Base-by-base conservation (phyloP, 345 rosid genomes). In the Hibiscus mutabilis region DNA sequence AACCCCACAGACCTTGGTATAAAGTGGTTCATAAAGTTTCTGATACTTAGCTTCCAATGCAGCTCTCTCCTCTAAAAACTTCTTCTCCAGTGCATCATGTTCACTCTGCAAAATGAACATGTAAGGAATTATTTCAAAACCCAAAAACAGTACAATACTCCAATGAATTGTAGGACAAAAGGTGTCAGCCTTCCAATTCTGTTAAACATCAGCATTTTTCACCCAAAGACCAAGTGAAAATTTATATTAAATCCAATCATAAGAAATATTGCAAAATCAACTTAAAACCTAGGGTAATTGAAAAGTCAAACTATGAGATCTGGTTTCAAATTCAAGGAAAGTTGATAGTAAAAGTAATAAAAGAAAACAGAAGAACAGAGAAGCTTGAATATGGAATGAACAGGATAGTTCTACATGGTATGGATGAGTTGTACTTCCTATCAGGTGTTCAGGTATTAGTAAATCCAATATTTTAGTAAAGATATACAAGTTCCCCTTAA, bases 1-100 rank as follows among this genome's bases (percentile, higher is more conserved):
- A 42, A 14, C 51, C 19, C 9, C 12, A 44, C 33, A 65, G 33
- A 90, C 98, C 96, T 90, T 92, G 65, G 79, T 66, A 64, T 92
- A 95, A 16, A 89, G 74, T 52, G 98, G 99, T 78, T 90, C 93
- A 60, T 92, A 95, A 51, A 87, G 22, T 77, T 87, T 89, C 68
- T 91, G 97, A 63, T 95, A 95, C 64, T 86, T 92, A 14, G 96
- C 97, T 76, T 95, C 96, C 6, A 92, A 86, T 14, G 87, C 96
- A 63, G 93, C 96, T 60, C 92, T 89, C 84, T 95, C 99, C 79
- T 92, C 97, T 33, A 87, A 88, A 64, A 92, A 92, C 35, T 90
- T 89, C 3, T 90, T 86, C 84, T 90, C 97, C 40, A 95, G 51
- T 60, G 86, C 97, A 77, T 92, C 91, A 72, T 92, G 85, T 74